Conservation (phyloP, 2,329 filamentous ascomycete genomes). For the Zasmidium cellare region DNA sequence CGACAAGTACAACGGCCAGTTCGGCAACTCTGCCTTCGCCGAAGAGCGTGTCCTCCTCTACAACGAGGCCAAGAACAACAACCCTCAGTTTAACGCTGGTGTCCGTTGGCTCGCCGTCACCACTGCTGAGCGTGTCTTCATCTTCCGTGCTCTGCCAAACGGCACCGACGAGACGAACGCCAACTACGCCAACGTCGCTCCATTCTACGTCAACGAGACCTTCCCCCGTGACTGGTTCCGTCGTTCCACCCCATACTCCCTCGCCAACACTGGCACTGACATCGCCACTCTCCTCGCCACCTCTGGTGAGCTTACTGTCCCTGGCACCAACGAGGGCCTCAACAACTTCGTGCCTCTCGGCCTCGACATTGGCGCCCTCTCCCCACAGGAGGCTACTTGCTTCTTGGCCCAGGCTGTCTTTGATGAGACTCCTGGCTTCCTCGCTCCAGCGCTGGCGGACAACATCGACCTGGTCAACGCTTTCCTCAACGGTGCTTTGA, state of each 20-base stretch:
- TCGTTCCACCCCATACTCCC: constrained; percentile 22
- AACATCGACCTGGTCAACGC: constrained; percentile 24
- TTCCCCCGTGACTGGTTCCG: constrained; percentile 29
- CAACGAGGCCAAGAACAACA: constrained; percentile 29
- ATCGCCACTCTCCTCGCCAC: constrained; percentile 22
- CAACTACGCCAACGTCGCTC: constrained; percentile 26
- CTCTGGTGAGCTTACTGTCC: constrained; percentile 20
- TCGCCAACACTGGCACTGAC: constrained; percentile 22
- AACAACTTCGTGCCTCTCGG: constrained; percentile 31
- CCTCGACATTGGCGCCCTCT: constrained; percentile 19
- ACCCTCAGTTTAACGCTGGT: constrained; percentile 30
- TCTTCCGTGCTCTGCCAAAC: constrained; percentile 30
- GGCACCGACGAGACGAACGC: constrained; percentile 21
- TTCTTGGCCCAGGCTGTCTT: constrained; percentile 28
- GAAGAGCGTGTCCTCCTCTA: constrained; percentile 27
- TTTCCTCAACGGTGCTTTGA: constrained; percentile 27
- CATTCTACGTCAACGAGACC: constrained; percentile 34
- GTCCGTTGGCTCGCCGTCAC: constrained; percentile 28
- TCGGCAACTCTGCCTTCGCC: constrained; percentile 23
- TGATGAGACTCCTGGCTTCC: constrained; percentile 25
- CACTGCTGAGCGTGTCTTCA: constrained; percentile 31
- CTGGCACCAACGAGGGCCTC: constrained; percentile 29
- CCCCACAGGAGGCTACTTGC: constrained; percentile 21
- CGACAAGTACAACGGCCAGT: constrained; percentile 24
- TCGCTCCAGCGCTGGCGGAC: constrained; percentile 22